phyloP scores from a whole-genome alignment of 2,329 filamentous ascomycete species.

The Aspergillus latus region DNA sequence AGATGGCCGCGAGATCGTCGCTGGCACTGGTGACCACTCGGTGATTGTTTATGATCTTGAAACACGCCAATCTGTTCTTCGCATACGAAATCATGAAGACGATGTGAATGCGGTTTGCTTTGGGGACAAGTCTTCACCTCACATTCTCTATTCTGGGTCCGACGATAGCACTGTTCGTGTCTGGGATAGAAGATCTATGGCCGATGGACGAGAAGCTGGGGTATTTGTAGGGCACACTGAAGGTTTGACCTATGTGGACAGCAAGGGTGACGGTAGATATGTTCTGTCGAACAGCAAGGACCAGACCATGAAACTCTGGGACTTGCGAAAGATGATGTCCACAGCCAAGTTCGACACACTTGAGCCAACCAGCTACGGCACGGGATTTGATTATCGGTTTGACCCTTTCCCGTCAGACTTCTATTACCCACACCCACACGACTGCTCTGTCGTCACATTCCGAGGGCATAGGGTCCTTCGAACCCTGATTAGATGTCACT shows the following conservation, averaged over 20 bases:
- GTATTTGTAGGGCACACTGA: constrained; percentile 67
- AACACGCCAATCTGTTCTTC: constrained; percentile 69
- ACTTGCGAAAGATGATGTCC: constrained; percentile 83
- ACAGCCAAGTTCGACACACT: constrained; percentile 59
- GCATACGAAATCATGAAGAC: constrained; percentile 74
- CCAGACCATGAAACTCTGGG: constrained; percentile 97
- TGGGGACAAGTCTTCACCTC: constrained; percentile 81
- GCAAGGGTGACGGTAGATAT: constrained; percentile 85
- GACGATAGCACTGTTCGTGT: constrained; percentile 94
- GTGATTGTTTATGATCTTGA: constrained; percentile 95
- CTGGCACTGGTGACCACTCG: constrained; percentile 74
- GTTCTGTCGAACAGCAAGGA: constrained; percentile 94
- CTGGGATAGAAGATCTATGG: constrained; percentile 80
- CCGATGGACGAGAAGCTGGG: constrained; percentile 61
- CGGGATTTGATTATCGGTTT: constrained; percentile 64
- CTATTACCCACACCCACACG: constrained; percentile 69
- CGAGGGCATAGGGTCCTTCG: constrained; percentile 84
- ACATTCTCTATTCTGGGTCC: constrained; percentile 93
- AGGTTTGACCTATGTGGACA: constrained; percentile 67
- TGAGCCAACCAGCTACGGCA: constrained; percentile 54
- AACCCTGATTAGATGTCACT: constrained; percentile 92
- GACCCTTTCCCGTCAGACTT: constrained; percentile 54
- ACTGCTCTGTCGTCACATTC: constrained; percentile 92
- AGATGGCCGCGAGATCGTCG: constrained; percentile 85
- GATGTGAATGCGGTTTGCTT: constrained; percentile 98